A percentile compares a stretch with the other conserved stretches of the same genome.
Conservation (phyloP, 2,329 filamentous ascomycete species). For the Fonsecaea monophora region DNA sequence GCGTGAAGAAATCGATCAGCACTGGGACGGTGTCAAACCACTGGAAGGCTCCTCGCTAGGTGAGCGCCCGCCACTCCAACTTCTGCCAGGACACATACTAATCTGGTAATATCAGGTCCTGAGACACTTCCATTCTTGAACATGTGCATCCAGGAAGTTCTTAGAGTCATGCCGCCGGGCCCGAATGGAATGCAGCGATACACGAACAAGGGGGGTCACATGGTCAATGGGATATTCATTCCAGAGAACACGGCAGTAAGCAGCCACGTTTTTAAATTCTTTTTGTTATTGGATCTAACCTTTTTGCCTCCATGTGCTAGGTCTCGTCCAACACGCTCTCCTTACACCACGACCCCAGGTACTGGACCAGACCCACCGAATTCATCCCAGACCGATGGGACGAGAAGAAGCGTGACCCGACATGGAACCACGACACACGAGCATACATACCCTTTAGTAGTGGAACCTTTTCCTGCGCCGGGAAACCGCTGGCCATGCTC, state of each 20-base stretch:
- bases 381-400: constrained; percentile 7
- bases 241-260: not conserved
- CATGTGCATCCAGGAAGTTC: not conserved
- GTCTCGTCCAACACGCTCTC: not conserved
- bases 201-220: constrained; percentile 1
- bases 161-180: constrained; percentile 4
- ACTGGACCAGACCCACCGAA: constrained; percentile 3
- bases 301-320: not conserved
- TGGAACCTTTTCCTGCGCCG: constrained; percentile 4
- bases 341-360: not conserved
- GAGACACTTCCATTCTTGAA: constrained; percentile 7
- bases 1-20: not conserved
- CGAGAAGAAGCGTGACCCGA: not conserved
- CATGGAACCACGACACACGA: constrained; percentile 4
- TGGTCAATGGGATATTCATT: not conserved
- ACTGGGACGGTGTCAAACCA: constrained; percentile 1
- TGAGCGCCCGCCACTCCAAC: not conserved
- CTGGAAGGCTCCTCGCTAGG: constrained; percentile 6
- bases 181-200: constrained; percentile 4
- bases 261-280: not conserved
- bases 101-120: not conserved
- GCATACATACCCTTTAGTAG: constrained; percentile 3
- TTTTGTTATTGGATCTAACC: too few relatives aligned
- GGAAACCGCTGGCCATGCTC: not conserved
- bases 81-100: not conserved